Evolutionary conservation across 345 rosid genomes (phyloP).

Genomic region (Moricandia arvensis): DNA sequence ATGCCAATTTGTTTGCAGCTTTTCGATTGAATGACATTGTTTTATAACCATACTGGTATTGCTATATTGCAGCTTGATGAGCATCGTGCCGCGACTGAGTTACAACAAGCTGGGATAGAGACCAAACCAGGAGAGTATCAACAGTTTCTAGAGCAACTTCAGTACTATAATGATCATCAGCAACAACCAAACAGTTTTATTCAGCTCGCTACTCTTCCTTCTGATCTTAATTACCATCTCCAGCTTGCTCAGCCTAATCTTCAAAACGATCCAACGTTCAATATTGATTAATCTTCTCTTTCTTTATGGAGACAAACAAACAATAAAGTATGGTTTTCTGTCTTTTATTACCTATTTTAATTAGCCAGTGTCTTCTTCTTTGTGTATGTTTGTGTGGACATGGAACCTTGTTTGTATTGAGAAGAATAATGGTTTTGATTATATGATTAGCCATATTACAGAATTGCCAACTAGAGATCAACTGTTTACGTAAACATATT

Average conservation of each 20-base stretch:
- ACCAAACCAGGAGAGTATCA: slow-evolving; percentile 53
- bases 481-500: not conserved
- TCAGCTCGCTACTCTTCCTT: slow-evolving; percentile 52
- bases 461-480: not conserved
- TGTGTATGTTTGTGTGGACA: slow-evolving; percentile 9
- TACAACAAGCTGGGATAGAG: slow-evolving; percentile 54
- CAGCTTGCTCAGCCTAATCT: slow-evolving; percentile 77
- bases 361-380: slow-evolving; percentile 2
- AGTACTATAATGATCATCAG: slow-evolving; percentile 46
- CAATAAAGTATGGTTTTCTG: not conserved
- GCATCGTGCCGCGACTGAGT: slow-evolving; percentile 49
- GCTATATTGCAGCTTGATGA: slow-evolving; percentile 49
- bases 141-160: slow-evolving; percentile 57
- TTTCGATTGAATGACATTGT: not conserved
- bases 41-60: not conserved
- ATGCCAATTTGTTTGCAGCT: not conserved
- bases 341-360: slow-evolving; percentile 2
- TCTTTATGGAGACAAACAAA: not conserved
- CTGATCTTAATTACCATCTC: slow-evolving; percentile 54
- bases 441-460: not conserved
- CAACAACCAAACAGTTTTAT: slow-evolving; percentile 59
- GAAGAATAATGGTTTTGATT: not conserved
- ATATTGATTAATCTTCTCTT: slow-evolving; percentile 11
- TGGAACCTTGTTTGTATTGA: slow-evolving; percentile 18
- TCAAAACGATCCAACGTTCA: slow-evolving; percentile 24